Evolutionary conservation across 1,284 basidiomycete genomes (phyloP).

Genomic region (Anthracocystis panici-leucophaei): DNA sequence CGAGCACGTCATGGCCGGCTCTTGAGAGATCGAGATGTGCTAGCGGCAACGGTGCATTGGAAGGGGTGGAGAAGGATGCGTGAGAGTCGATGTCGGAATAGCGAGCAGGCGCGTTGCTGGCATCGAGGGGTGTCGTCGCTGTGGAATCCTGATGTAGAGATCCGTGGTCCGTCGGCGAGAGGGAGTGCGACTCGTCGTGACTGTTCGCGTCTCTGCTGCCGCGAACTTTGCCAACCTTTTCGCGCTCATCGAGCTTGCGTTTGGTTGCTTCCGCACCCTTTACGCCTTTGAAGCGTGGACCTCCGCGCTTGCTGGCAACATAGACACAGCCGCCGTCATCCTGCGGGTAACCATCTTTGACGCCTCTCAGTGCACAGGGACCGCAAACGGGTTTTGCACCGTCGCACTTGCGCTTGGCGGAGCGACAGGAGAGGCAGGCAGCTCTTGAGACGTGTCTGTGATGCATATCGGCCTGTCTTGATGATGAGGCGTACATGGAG

Average conservation of each 20-base stretch:
- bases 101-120: constrained; percentile 6
- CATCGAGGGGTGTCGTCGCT: constrained; percentile 25
- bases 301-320: constrained; percentile 60
- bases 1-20: constrained; percentile 10
- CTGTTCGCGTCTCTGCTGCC: constrained; percentile 18
- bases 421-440: constrained; percentile 60
- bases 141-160: constrained; percentile 16
- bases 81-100: constrained; percentile 1
- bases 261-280: constrained; percentile 54
- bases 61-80: not conserved
- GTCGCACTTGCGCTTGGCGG: constrained; percentile 62
- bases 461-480: constrained; percentile 29
- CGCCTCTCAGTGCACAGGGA: constrained; percentile 53
- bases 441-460: constrained; percentile 53
- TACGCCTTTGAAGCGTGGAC: constrained; percentile 62
- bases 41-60: constrained; percentile 1
- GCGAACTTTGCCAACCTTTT: constrained; percentile 34
- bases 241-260: constrained; percentile 52
- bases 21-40: constrained; percentile 17
- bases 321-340: constrained; percentile 57
- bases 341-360: constrained; percentile 42
- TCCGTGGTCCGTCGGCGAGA: constrained; percentile 33
- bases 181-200: constrained; percentile 36
- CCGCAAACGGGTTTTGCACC: constrained; percentile 59
- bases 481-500: constrained; percentile 26